A percentile compares a stretch with the other conserved stretches of the same genome.
These are phyloP conservation scores for Trypanosoma platydactyli DNA, from an alignment of 208 protist species.

Conservation along the genomic window DNA sequence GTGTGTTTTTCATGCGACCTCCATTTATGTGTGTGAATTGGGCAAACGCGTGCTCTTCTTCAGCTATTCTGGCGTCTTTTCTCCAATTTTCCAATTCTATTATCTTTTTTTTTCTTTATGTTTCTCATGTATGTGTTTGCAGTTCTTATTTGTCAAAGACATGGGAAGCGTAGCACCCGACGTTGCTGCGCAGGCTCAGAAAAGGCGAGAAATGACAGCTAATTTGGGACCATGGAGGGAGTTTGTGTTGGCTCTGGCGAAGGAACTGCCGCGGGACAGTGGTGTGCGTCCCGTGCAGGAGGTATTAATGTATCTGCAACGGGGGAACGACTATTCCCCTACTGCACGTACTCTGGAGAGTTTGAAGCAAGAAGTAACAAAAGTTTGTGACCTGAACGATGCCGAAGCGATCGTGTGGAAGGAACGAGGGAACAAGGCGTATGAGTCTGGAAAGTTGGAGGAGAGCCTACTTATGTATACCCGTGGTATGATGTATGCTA, in stretches of 20 bases:
- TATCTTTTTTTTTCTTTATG: background rate
- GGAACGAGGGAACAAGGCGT: conserved; percentile 72
- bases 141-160: conserved; percentile 1
- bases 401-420: conserved; percentile 72
- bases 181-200: conserved; percentile 21
- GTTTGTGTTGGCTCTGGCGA: conserved; percentile 24
- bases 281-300: conserved; percentile 56
- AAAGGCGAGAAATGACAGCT: conserved; percentile 18
- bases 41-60: no score
- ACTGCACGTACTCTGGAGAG: conserved; percentile 40
- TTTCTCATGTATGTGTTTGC: conserved; percentile 2
- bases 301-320: conserved; percentile 35
- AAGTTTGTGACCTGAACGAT: conserved; percentile 49
- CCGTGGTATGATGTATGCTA: conserved; percentile 72
- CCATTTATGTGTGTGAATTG: no score
- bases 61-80: no score
- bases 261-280: conserved; percentile 29
- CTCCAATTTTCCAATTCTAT: no score
- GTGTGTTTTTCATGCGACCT: no score
- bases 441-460: conserved; percentile 35
- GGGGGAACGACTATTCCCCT: conserved; percentile 30
- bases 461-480: conserved; percentile 70
- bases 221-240: conserved; percentile 22
- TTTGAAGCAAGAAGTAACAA: conserved; percentile 32
- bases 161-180: conserved; percentile 14